Evolutionary conservation across 2,329 filamentous ascomycete species (phyloP).

Genomic region (Grosmannia penicillata): DNA sequence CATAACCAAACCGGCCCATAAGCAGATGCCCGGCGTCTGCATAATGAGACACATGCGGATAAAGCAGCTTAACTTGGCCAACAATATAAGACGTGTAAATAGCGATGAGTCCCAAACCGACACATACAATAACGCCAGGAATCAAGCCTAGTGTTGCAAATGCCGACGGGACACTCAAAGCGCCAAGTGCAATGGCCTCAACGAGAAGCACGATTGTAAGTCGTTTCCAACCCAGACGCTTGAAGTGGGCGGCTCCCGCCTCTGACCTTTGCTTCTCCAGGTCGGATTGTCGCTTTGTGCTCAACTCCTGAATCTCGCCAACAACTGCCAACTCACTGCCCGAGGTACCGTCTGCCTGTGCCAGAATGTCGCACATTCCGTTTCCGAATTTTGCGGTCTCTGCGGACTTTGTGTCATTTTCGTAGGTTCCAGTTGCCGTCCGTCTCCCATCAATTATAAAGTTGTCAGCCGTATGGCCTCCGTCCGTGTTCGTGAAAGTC

Average conservation of each 20-base stretch:
- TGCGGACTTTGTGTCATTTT: too few relatives aligned
- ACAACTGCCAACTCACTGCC: background rate
- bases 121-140: constrained; percentile 13
- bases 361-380: too few relatives aligned
- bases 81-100: constrained; percentile 26
- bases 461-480: too few relatives aligned
- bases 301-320: background rate
- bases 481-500: too few relatives aligned
- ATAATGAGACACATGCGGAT: constrained; percentile 47
- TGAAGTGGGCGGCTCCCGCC: constrained; percentile 31
- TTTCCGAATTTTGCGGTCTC: too few relatives aligned
- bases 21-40: constrained; percentile 52
- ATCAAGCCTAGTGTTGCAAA: constrained; percentile 40
- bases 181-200: constrained; percentile 40
- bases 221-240: constrained; percentile 41
- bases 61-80: constrained; percentile 30
- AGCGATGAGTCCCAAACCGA: constrained; percentile 20
- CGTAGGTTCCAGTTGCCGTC: too few relatives aligned
- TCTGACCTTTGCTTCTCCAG: constrained; percentile 2
- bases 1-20: constrained; percentile 42
- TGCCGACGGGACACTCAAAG: constrained; percentile 32
- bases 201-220: constrained; percentile 40
- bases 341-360: background rate
- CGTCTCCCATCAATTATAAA: too few relatives aligned
- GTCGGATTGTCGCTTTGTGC: background rate